Conservation (phyloP, 306 rosid genomes). For the Fragaria iinumae region DNA sequence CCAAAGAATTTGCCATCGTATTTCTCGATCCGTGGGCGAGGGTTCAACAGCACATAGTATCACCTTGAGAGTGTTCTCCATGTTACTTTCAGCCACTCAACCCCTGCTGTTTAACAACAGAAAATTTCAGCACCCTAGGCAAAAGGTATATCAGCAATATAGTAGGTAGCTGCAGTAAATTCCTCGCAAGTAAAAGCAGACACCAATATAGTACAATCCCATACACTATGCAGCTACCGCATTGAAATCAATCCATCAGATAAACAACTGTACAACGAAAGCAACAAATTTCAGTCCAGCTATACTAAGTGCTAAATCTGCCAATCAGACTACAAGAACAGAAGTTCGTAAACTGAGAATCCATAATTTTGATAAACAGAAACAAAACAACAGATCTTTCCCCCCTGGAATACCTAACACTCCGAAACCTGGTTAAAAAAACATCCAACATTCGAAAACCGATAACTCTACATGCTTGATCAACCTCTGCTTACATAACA, state of each 20-base stretch:
- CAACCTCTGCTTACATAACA: too few species aligned
- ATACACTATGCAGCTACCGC: neutral
- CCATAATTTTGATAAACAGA: neutral
- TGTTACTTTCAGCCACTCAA: conserved; percentile 3
- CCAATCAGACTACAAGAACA: neutral
- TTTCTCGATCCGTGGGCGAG: conserved; percentile 44
- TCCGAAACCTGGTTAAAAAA: neutral
- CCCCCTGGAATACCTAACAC: neutral
- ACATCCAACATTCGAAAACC: too few species aligned
- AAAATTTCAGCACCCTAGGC: neutral
- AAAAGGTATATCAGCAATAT: neutral
- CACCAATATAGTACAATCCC: neutral
- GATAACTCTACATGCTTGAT: too few species aligned
- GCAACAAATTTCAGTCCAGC: neutral
- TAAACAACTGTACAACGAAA: neutral
- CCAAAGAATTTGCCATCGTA: conserved; percentile 45
- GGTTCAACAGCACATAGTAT: conserved; percentile 54
- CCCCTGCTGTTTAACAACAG: neutral
- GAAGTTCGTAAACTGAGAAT: neutral
- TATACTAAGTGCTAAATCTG: neutral
- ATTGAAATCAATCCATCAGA: neutral
- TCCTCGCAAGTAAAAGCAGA: neutral
- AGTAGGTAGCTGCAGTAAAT: neutral
- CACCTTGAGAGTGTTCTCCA: conserved; percentile 50
- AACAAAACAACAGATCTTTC: neutral